Conservation (phyloP, 495 filamentous ascomycete species). For the Podospora bellae-mahoneyi region DNA sequence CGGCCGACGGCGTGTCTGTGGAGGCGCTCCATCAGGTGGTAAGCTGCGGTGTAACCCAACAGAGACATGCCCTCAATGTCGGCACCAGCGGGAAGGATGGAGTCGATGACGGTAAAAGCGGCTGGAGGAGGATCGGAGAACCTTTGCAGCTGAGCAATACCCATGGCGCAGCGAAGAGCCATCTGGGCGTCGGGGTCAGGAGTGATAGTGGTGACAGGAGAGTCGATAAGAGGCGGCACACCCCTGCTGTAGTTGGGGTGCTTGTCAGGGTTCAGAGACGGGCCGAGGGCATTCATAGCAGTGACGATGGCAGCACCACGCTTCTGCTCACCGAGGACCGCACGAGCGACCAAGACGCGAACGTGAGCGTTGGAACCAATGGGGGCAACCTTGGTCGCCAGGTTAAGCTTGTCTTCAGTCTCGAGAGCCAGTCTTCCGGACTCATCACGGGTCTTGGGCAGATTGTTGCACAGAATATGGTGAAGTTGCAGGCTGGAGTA, state of each 20-base stretch:
- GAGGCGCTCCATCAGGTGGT: constrained; percentile 62
- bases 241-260: constrained; percentile 25
- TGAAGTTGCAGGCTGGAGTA: constrained; percentile 77
- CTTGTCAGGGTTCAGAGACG: constrained; percentile 45
- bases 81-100: constrained; percentile 35
- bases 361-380: constrained; percentile 71
- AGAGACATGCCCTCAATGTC: constrained; percentile 57
- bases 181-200: constrained; percentile 62
- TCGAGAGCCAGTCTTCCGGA: constrained; percentile 36
- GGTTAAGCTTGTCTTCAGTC: constrained; percentile 54
- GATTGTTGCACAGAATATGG: constrained; percentile 59
- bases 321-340: constrained; percentile 53
- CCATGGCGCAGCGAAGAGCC: constrained; percentile 78
- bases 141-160: constrained; percentile 63
- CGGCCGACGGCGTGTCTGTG: constrained; percentile 52
- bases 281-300: constrained; percentile 52
- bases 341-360: constrained; percentile 72
- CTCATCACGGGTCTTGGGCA: constrained; percentile 40
- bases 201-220: constrained; percentile 31
- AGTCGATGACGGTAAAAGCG: constrained; percentile 45
- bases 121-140: constrained; percentile 40
- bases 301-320: constrained; percentile 53
- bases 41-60: constrained; percentile 74
- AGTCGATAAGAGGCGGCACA: constrained; percentile 30
- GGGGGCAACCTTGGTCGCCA: constrained; percentile 73